Conservation (phyloP, 2,329 filamentous ascomycete genomes). For the Leptographium lundbergii region DNA sequence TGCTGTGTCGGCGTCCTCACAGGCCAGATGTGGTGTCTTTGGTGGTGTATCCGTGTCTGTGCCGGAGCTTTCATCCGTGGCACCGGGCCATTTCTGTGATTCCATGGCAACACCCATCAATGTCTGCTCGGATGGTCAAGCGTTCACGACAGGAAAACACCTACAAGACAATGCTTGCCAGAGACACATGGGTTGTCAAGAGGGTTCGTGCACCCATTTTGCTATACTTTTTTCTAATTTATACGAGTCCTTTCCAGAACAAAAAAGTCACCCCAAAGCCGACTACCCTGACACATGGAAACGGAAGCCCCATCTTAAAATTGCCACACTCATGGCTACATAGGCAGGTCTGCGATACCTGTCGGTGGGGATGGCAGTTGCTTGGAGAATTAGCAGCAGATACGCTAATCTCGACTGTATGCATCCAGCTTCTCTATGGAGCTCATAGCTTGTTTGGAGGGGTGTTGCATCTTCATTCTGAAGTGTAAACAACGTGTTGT, state of each 20-base stretch:
- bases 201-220: not conserved
- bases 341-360: not conserved
- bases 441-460: no score
- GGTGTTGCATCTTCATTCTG: no score
- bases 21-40: not conserved
- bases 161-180: not conserved
- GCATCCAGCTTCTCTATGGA: not conserved
- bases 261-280: not conserved
- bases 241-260: not conserved
- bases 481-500: no score
- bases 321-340: not conserved
- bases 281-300: not conserved
- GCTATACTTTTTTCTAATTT: not conserved
- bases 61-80: not conserved
- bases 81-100: not conserved
- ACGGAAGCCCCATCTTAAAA: not conserved
- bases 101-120: not conserved
- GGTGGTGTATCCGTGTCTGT: not conserved
- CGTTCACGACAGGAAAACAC: not conserved
- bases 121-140: not conserved
- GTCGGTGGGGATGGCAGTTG: not conserved
- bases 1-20: not conserved
- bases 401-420: not conserved
- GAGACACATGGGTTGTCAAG: not conserved
- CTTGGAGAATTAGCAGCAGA: not conserved